phyloP scores from a whole-genome alignment of 2,329 filamentous ascomycete species.

The Whalleya microplaca region DNA sequence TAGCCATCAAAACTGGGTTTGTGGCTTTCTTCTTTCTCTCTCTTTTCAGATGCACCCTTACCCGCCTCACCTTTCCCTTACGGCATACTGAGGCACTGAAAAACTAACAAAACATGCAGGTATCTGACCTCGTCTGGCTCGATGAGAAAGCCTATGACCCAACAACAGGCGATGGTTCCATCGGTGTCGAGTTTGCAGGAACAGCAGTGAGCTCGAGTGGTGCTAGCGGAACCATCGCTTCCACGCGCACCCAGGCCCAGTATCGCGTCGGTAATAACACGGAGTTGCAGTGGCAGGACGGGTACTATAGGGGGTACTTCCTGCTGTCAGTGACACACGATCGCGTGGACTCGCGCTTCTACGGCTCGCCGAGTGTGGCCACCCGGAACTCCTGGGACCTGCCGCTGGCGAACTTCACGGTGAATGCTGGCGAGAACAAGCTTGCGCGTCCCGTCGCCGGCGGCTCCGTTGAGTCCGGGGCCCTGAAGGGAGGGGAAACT shows the following conservation, averaged over 20 bases:
- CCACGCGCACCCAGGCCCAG: conserved; percentile 52
- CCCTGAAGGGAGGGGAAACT: conserved; percentile 52
- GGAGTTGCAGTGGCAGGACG: conserved; percentile 73
- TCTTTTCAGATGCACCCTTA: not conserved
- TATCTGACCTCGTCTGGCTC: conserved; percentile 61
- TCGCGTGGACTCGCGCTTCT: conserved; percentile 65
- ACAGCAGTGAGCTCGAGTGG: conserved; percentile 69
- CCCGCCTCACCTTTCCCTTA: not conserved
- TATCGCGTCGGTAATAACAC: conserved; percentile 55
- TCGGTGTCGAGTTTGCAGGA: conserved; percentile 69
- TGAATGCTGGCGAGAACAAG: conserved; percentile 63
- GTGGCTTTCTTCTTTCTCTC: not conserved
- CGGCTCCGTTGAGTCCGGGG: conserved; percentile 56
- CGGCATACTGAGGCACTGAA: not conserved
- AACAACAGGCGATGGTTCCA: conserved; percentile 55
- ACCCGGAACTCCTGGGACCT: conserved; percentile 67
- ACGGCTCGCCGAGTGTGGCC: conserved; percentile 61
- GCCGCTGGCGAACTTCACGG: conserved; percentile 71
- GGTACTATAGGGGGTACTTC: conserved; percentile 76
- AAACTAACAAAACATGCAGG: conserved; percentile 24
- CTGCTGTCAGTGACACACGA: conserved; percentile 62
- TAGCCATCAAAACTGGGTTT: conserved; percentile 67
- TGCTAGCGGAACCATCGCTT: conserved; percentile 57
- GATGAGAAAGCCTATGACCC: conserved; percentile 57
- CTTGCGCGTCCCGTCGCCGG: conserved; percentile 49